These are phyloP conservation scores for Papilionanthe hybrid DNA, from an alignment of 116 monocot genomes.

Conservation along the genomic window DNA sequence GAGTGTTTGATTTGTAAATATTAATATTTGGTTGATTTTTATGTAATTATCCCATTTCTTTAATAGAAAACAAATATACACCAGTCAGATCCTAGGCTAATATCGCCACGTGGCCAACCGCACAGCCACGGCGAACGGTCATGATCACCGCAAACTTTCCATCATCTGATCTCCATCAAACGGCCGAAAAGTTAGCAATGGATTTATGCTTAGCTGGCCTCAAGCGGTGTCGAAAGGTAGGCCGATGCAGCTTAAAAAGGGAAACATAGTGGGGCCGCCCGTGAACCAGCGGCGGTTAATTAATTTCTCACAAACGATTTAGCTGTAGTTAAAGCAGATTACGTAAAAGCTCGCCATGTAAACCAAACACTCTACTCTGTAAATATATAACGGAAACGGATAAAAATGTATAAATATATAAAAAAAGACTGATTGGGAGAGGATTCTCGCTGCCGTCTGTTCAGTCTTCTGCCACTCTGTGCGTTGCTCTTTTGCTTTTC, in stretches of 20 bases:
- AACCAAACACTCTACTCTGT: not conserved
- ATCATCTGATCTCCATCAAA: not conserved
- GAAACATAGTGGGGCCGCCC: not conserved
- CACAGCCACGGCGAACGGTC: no score
- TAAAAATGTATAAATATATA: not conserved
- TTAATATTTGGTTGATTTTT: no score
- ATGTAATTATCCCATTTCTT: no score
- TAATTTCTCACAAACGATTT: not conserved
- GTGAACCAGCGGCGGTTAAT: not conserved
- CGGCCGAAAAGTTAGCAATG: not conserved
- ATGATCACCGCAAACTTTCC: no score
- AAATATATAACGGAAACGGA: not conserved
- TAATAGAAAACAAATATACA: no score
- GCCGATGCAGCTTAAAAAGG: not conserved
- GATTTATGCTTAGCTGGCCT: not conserved
- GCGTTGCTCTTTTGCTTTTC: constrained; percentile 6
- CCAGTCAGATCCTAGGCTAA: no score
- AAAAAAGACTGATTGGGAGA: no score
- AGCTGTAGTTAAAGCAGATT: no score
- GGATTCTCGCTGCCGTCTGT: not conserved
- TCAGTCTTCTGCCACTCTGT: constrained; percentile 9
- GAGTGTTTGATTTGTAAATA: no score
- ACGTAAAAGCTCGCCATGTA: no score
- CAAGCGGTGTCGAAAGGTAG: not conserved
- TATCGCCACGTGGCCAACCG: no score